Evolutionary conservation across 2,329 filamentous ascomycete genomes (phyloP).

Genomic region (Stylonectria norvegica): DNA sequence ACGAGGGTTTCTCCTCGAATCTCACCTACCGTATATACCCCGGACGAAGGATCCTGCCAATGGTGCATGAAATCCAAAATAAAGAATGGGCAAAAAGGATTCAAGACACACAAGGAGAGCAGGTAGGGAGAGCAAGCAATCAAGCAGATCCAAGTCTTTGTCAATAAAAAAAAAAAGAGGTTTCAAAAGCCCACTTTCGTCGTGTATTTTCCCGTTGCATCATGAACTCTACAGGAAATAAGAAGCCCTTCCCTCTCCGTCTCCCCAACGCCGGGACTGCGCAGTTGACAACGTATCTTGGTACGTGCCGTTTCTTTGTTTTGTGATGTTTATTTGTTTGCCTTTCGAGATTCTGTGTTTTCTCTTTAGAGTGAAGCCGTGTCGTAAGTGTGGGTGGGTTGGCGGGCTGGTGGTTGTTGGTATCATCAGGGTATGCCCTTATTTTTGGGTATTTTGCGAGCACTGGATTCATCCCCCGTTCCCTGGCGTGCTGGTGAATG

Average conservation of each 20-base stretch:
- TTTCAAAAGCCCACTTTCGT: constrained; percentile 13
- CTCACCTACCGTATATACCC: no score
- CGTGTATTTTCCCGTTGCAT: constrained; percentile 27
- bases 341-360: constrained; percentile 19
- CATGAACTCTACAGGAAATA: constrained; percentile 18
- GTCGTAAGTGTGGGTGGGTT: not conserved
- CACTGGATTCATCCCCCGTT: constrained; percentile 17
- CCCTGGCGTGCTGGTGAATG: constrained; percentile 34
- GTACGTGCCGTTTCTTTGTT: constrained; percentile 1
- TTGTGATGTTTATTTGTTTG: constrained; percentile 18
- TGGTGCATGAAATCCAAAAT: no score
- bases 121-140: no score
- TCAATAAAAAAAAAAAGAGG: no score
- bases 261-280: constrained; percentile 30
- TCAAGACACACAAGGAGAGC: no score
- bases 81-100: no score
- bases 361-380: not conserved
- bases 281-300: constrained; percentile 8
- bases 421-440: constrained; percentile 30
- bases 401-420: constrained; percentile 22
- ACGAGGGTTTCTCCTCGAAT: no score
- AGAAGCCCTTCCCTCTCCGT: constrained; percentile 13
- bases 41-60: no score
- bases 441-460: constrained; percentile 17
- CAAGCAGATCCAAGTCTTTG: no score